Base-by-base conservation (phyloP, 2,329 filamentous ascomycete genomes). In the Aspergillus phoenicis region DNA sequence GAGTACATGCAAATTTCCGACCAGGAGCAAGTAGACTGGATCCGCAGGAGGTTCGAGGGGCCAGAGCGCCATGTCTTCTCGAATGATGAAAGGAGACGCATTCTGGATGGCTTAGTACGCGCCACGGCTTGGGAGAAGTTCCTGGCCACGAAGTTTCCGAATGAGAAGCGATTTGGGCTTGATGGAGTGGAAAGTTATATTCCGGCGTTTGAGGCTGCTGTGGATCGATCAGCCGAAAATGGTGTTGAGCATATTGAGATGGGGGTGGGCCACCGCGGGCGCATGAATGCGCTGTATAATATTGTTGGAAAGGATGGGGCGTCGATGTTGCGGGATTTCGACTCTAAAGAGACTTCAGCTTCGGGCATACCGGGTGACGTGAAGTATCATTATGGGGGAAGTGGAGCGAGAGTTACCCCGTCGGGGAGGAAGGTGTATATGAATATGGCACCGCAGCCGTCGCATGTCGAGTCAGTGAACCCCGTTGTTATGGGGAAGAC, bases 1-100 rank as follows among this genome's bases (percentile, higher is more conserved):
- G 95, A 99, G 80, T 99, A 97, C 81, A 98, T 99, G 75, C 95
- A 99, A 81, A 99, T 99, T 67, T 94, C 95, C 60, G 94, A 99
- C 77, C 87, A 95, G 73, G 91, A 94, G 75, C 95, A 97, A 80
- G 99, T 95, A 82, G 95, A 99, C 81, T 99, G 95, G 95, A 88
- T 99, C 65, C 89, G 95, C 72, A 91, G 97, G 81, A 91, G 95
- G 65, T 85, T 98, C 70, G 95, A 99, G 82, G 90, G 98, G 55
- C 94, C 94, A 49, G 87, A 89, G 71, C 93, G 95, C 10, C 98
- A 96, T 86, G 96, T 95, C 79, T 98, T 97, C 83, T 96, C 92
- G 0, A 89, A 97, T 62, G 95, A 98, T 73, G 95, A 99, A 85
- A 99, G 98, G 87, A 91, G 95, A 74, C 89, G 95, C 68, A 97